phyloP scores from a whole-genome alignment of 2,329 filamentous ascomycete species.

The Aspergillus versicolor region DNA sequence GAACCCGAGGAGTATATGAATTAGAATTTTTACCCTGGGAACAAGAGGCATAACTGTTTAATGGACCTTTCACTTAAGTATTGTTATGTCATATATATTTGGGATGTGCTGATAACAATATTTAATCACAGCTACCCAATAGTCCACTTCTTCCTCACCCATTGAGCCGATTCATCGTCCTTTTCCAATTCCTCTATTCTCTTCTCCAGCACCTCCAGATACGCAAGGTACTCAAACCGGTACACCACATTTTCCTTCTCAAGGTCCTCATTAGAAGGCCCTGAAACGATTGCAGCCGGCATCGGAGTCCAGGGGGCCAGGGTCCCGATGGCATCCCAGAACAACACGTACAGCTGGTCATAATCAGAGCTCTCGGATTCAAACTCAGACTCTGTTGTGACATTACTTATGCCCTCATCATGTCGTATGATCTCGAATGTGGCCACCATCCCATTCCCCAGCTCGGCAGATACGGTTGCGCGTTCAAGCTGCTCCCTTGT shows the following conservation, averaged over 20 bases:
- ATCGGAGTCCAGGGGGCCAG: not conserved
- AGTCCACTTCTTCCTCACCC: not conserved
- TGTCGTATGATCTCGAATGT: not conserved
- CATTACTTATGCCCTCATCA: not conserved
- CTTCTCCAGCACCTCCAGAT: not conserved
- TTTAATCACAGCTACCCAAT: not conserved
- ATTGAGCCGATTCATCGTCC: not conserved
- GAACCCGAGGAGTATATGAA: no score
- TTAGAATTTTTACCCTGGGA: no score
- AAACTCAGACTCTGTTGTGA: not conserved
- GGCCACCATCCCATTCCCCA: not conserved
- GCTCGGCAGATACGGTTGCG: not conserved
- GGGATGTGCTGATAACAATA: no score
- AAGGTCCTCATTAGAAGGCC: not conserved
- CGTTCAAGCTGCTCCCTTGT: not conserved
- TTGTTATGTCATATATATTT: no score
- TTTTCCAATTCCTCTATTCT: not conserved
- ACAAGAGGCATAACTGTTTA: no score
- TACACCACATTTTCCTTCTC: not conserved
- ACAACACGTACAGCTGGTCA: constrained; percentile 1
- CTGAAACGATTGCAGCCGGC: not conserved
- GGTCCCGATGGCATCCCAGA: not conserved
- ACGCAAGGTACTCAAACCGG: constrained; percentile 2
- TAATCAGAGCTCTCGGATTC: not conserved
- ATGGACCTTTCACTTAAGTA: no score